phyloP scores from a whole-genome alignment of 2,329 filamentous ascomycete species.

The Tolypocladium inflatum region DNA sequence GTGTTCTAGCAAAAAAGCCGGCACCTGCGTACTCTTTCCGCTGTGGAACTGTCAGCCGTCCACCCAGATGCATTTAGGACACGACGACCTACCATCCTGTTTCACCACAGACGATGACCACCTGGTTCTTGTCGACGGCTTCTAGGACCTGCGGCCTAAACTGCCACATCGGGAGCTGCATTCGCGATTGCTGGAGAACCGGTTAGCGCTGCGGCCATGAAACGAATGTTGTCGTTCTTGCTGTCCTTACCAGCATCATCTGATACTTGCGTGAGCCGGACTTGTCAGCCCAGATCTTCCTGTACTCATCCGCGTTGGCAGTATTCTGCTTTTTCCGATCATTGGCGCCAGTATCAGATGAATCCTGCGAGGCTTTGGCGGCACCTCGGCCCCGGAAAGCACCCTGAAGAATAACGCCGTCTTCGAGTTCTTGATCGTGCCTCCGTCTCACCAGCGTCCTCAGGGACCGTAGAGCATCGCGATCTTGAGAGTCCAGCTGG shows the following conservation, averaged over 20 bases:
- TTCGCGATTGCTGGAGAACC: slow-evolving; percentile 44
- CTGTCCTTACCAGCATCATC: slow-evolving; percentile 57
- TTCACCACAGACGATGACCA: slow-evolving; percentile 91
- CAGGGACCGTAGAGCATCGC: slow-evolving; percentile 56
- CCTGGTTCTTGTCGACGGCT: slow-evolving; percentile 69
- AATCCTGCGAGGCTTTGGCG: slow-evolving; percentile 36
- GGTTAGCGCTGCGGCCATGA: background rate
- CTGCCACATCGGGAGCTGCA: slow-evolving; percentile 80
- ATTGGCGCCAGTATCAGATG: slow-evolving; percentile 35
- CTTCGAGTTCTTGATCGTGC: slow-evolving; percentile 59
- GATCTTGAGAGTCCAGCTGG: slow-evolving; percentile 60
- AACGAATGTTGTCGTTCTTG: background rate
- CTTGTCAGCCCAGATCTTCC: slow-evolving; percentile 52
- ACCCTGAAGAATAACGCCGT: slow-evolving; percentile 67
- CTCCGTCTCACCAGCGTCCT: slow-evolving; percentile 61
- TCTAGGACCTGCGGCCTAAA: slow-evolving; percentile 72
- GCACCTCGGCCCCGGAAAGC: slow-evolving; percentile 58
- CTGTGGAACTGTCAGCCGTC: slow-evolving; percentile 24
- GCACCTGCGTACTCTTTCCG: slow-evolving; percentile 97
- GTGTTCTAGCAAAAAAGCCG: slow-evolving; percentile 84
- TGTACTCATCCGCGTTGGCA: slow-evolving; percentile 38
- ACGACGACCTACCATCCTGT: slow-evolving; percentile 60
- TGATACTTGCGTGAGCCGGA: slow-evolving; percentile 54
- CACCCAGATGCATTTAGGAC: background rate
- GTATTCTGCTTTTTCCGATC: slow-evolving; percentile 31